Evolutionary conservation across 2,329 filamentous ascomycete species (phyloP), one percentile per base, ranked within the genome.

Genomic region (Bipolaris bicolor): DNA sequence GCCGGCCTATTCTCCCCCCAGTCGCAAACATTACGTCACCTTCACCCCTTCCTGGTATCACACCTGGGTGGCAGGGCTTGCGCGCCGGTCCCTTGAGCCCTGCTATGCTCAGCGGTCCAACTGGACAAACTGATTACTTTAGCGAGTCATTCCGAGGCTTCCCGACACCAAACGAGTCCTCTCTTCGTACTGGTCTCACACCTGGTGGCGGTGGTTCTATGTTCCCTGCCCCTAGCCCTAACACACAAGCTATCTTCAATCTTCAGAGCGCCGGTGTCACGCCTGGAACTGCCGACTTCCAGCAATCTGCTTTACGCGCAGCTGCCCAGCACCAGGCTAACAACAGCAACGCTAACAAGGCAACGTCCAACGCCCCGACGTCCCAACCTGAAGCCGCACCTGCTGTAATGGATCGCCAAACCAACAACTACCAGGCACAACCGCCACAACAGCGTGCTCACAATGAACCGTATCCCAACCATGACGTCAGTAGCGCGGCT

Each of bases 81-180:
- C 89, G 95, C 64, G 93, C 92, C 59, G 95, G 95, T 67, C 95
- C 95, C 40, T 79, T 99, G 66, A 98, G 95, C 78, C 95, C 95
- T 80, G 95, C 94, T 63, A 98, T 99, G 93, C 88, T 99, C 54
- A 91, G 92, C 45, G 95, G 92, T 22, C 95, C 86, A 39, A 83
- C 86, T 20, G 82, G 81, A 43, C 78, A 80, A 53, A 90, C 86
- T 75, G 92, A 97, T 74, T 98, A 97, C 79, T 97, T 97, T 74
- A 85, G 86, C 66, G 92, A 96, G 70, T 88, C 88, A 50, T 89
- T 96, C 62, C 87, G 90, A 64, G 88, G 92, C 67, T 97, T 97
- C 72, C 91, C 92, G 4, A 98, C 95, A 3, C 94, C 94, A 0
- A 97, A 97, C 86, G 95, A 99, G 79, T 98, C 94, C 7, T 96